A percentile compares a stretch with the other conserved stretches of the same genome.
Evolutionary conservation across 2,329 filamentous ascomycete genomes (phyloP).

Genomic region (Neophaeococcomyces mojaviensis): DNA sequence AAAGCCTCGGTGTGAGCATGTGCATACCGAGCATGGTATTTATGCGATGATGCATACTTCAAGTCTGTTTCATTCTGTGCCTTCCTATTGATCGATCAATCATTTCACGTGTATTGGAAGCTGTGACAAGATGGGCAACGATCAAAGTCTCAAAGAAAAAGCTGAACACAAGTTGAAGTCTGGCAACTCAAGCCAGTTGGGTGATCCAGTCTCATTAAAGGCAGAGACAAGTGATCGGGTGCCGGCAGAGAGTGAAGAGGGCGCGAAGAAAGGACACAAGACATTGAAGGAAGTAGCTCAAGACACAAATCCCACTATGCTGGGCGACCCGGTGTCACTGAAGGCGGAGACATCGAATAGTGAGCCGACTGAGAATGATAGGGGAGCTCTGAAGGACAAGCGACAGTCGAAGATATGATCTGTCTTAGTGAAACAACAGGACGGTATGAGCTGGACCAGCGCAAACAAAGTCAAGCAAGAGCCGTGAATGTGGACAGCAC

Average conservation of each 20-base stretch:
- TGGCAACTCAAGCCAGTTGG: conserved; percentile 32
- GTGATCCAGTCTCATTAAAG: conserved; percentile 35
- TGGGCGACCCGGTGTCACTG: conserved; percentile 19
- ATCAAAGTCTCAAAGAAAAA: conserved; percentile 14
- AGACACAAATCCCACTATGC: conserved; percentile 13
- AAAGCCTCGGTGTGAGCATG: no score
- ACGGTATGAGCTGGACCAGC: no score
- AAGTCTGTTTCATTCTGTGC: no score
- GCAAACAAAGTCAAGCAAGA: no score
- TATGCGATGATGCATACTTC: no score
- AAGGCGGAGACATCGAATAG: conserved; percentile 17
- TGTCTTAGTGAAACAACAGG: no score
- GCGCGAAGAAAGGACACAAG: conserved; percentile 12
- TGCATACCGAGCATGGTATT: no score
- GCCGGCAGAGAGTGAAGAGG: conserved; percentile 25
- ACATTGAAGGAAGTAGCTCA: conserved; percentile 12
- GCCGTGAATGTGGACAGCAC: no score
- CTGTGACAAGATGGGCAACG: background rate
- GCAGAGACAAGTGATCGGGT: conserved; percentile 30
- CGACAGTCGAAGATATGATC: conserved; percentile 6
- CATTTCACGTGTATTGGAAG: background rate
- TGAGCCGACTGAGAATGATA: conserved; percentile 14
- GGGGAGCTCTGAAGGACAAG: conserved; percentile 5
- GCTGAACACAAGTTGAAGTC: conserved; percentile 15
- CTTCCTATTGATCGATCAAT: background rate